Percentiles rank a stretch among this genome's conserved stretches.
phyloP scores from a whole-genome alignment of 2,329 filamentous ascomycete genomes.

The Fusarium sp. region DNA sequence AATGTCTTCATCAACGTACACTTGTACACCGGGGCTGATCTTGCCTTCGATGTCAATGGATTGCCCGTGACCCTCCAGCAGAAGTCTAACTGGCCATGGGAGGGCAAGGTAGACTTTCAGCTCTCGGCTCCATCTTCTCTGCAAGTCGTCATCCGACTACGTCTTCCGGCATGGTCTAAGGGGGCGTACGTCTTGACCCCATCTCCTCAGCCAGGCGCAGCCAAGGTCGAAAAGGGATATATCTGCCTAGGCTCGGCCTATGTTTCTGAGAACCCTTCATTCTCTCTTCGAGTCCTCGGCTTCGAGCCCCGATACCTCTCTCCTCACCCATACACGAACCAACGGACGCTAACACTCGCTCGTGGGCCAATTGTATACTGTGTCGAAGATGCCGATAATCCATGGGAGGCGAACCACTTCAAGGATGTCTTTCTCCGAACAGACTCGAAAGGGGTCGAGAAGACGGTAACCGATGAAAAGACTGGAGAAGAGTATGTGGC shows the following conservation, averaged over 20 bases:
- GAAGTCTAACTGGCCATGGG: conserved; percentile 67
- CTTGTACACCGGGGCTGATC: conserved; percentile 63
- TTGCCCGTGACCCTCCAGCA: conserved; percentile 53
- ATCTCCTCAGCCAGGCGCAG: conserved; percentile 26
- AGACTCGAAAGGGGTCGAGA: conserved; percentile 8
- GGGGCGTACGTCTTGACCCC: conserved; percentile 51
- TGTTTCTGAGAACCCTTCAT: conserved; percentile 51
- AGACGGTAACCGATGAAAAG: conserved; percentile 12
- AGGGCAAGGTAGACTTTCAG: conserved; percentile 61
- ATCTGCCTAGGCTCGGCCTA: conserved; percentile 59
- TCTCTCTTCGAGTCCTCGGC: conserved; percentile 54
- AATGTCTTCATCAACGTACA: conserved; percentile 63
- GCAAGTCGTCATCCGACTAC: conserved; percentile 57
- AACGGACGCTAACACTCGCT: conserved; percentile 63
- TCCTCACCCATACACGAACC: conserved; percentile 67
- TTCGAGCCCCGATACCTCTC: conserved; percentile 61
- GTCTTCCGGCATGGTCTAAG: conserved; percentile 66
- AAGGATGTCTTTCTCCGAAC: conserved; percentile 50
- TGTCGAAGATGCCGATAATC: conserved; percentile 68
- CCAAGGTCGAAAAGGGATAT: conserved; percentile 60
- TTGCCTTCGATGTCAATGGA: conserved; percentile 54
- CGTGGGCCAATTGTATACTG: conserved; percentile 71
- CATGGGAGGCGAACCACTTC: conserved; percentile 68
- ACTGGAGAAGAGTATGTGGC: conserved; percentile 18
- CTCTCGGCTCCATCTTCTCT: conserved; percentile 47